Percentiles rank a stretch among this genome's conserved stretches.
phyloP scores from a whole-genome alignment of 352 stramenopile genomes.

The Peronospora belbahrii region DNA sequence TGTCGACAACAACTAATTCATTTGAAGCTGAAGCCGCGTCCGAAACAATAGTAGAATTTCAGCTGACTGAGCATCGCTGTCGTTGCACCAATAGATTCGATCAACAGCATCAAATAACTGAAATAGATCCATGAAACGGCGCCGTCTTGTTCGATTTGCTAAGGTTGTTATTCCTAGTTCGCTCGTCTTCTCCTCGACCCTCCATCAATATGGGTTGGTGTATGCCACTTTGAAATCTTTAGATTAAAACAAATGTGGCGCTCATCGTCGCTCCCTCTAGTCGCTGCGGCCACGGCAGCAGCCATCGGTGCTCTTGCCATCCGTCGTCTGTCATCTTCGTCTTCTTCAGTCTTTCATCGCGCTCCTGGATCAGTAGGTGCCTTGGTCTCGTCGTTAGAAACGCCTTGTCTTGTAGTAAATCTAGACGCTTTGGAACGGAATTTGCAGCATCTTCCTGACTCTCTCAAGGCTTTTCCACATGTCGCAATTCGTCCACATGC shows the following conservation, averaged over 20 bases:
- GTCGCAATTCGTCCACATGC: slow-evolving; percentile 58
- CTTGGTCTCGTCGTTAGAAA: slow-evolving; percentile 39
- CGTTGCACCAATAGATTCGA: too few relatives aligned
- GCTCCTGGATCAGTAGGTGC: slow-evolving; percentile 25
- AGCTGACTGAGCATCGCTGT: too few relatives aligned
- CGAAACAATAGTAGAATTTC: too few relatives aligned
- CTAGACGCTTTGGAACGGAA: slow-evolving; percentile 57
- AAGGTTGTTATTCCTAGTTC: too few relatives aligned
- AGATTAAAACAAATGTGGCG: slow-evolving; percentile 19
- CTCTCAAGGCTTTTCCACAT: slow-evolving; percentile 18
- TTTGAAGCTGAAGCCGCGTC: too few relatives aligned
- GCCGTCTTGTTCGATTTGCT: too few relatives aligned
- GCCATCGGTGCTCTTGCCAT: slow-evolving; percentile 8
- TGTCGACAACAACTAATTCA: too few relatives aligned
- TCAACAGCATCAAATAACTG: too few relatives aligned
- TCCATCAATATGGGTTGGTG: too few relatives aligned
- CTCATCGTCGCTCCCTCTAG: slow-evolving; percentile 8
- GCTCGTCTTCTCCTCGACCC: too few relatives aligned
- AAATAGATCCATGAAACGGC: too few relatives aligned
- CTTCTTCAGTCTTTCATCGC: slow-evolving; percentile 12
- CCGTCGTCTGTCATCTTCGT: slow-evolving; percentile 2
- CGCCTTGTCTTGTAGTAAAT: slow-evolving; percentile 59
- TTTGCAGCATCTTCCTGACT: slow-evolving; percentile 28
- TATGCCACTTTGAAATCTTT: background rate
- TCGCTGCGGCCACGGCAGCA: slow-evolving; percentile 2